Percentiles rank a stretch among this genome's conserved stretches.
Conservation (phyloP, 352 stramenopile species). For the Phytopythium mirpurense region DNA sequence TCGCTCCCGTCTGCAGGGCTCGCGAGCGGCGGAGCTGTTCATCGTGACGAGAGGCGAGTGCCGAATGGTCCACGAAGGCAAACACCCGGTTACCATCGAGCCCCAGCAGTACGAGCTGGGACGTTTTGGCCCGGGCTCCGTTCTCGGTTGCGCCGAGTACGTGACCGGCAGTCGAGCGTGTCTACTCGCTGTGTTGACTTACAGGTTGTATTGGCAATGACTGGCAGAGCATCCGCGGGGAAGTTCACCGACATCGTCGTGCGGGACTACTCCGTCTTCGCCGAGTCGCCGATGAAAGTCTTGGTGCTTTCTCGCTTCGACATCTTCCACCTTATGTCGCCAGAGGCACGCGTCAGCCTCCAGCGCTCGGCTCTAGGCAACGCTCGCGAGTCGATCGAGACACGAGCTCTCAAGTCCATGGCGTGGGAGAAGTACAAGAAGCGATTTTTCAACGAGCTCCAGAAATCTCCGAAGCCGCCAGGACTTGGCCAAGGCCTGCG, state of each 20-base stretch:
- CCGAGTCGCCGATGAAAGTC: slow-evolving; percentile 68
- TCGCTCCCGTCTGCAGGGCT: slow-evolving; percentile 31
- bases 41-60: slow-evolving; percentile 74
- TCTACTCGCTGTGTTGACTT: not conserved
- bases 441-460: slow-evolving; percentile 42
- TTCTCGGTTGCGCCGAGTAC: slow-evolving; percentile 81
- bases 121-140: slow-evolving; percentile 65
- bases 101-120: slow-evolving; percentile 60
- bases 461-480: slow-evolving; percentile 16
- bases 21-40: slow-evolving; percentile 63
- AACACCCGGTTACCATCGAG: slow-evolving; percentile 61
- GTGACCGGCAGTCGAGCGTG: not conserved
- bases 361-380: slow-evolving; percentile 56
- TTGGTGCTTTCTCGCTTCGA: slow-evolving; percentile 82
- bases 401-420: slow-evolving; percentile 66
- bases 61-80: slow-evolving; percentile 68
- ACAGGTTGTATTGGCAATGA: not conserved
- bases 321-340: slow-evolving; percentile 79
- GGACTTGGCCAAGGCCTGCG: not conserved
- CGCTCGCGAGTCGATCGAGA: slow-evolving; percentile 61
- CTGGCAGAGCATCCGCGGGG: slow-evolving; percentile 55
- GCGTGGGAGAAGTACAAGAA: slow-evolving; percentile 78
- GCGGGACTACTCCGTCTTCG: slow-evolving; percentile 71
- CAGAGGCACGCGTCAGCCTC: slow-evolving; percentile 58
- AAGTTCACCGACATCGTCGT: slow-evolving; percentile 81